Evolutionary conservation across 1,139 yeast genomes (phyloP), one percentile per base, ranked within the genome.

Genomic region (Taphrina confusa): DNA sequence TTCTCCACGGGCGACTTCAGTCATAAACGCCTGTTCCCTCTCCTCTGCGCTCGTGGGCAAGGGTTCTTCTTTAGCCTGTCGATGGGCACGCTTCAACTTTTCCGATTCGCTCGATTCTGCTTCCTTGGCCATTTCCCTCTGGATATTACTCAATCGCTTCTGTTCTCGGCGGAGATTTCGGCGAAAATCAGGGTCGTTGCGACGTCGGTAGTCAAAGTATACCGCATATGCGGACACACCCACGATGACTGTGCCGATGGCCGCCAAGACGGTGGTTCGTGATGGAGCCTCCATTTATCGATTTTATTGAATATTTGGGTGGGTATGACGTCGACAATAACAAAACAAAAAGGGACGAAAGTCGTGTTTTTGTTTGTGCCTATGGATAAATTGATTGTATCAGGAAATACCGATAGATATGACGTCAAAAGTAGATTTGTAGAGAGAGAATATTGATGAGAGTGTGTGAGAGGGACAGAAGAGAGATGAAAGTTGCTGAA

Each of bases 121-220:
- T 67, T 79, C 78, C 68, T 81, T 80, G 58, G 80, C 80, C 70
- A 79, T 75, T 69, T 82, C 82, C 68, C 80, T 72, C 79, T 81
- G 70, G 77, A 57, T 47, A 28, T 45, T 27, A n/a, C 62, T 63
- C 30, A 61, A 42, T 12, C 60, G 44, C 78, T 76, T 73, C 69
- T 82, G 83, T 65, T 78, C 63, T 83, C 80, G 42, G 47, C 63
- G 51, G 20, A 62, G 23, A 12, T 56, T 51, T 14, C 60, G 46
- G 79, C 98, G 87, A 80, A 92, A 92, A 57, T 82, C 86, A 22
- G 86, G 74, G 62, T 87, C 83, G 74, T 79, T 80, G 78, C 97
- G 87, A 76, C 98, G 88, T 75, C 80, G 81, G 78, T 90, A 87
- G 75, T 92, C 98, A 70, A 92, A 92, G 77, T 88, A 92, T 50